A percentile compares a stretch with the other conserved stretches of the same genome.
These are phyloP conservation scores for Bathelium albidoporum DNA, from an alignment of 495 filamentous ascomycete species.

Conservation along the genomic window DNA sequence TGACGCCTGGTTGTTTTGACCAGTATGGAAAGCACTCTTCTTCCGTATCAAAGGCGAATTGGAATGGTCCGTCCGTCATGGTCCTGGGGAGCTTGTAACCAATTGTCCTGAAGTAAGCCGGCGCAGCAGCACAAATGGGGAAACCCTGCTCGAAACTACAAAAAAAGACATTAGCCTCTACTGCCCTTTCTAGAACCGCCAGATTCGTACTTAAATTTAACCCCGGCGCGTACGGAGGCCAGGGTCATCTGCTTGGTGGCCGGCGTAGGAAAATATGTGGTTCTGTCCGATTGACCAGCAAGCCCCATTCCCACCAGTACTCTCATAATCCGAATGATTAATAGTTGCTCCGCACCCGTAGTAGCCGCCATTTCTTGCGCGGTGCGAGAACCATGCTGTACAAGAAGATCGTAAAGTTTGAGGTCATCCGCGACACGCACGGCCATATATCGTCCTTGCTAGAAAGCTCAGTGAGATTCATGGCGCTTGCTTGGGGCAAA, in stretches of 20 bases:
- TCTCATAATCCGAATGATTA: slow-evolving; percentile 7
- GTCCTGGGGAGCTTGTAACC: slow-evolving; percentile 4
- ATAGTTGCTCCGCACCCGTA: neutral
- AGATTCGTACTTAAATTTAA: slow-evolving; percentile 3
- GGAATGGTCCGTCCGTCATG: slow-evolving; percentile 11
- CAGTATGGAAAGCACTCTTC: slow-evolving; percentile 7
- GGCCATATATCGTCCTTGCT: slow-evolving; percentile 8
- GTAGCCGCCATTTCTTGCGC: neutral
- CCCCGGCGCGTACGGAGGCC: slow-evolving; percentile 5
- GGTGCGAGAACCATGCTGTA: neutral
- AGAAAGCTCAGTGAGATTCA: neutral
- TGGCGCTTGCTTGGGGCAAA: neutral
- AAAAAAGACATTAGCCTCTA: neutral
- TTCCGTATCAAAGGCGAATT: slow-evolving; percentile 9
- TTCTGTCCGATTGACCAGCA: slow-evolving; percentile 4
- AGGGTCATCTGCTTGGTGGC: slow-evolving; percentile 10
- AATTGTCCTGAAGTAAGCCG: slow-evolving; percentile 9
- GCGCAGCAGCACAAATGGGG: slow-evolving; percentile 3
- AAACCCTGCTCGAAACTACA: slow-evolving; percentile 6
- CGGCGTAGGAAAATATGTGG: slow-evolving; percentile 3
- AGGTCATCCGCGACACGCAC: slow-evolving; percentile 11
- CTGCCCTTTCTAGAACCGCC: neutral
- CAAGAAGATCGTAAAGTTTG: slow-evolving; percentile 11
- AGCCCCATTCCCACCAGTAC: slow-evolving; percentile 12
- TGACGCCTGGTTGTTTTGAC: slow-evolving; percentile 6